Base-by-base conservation (phyloP, 805 yeast genomes). In the Kodamaea restingae region DNA sequence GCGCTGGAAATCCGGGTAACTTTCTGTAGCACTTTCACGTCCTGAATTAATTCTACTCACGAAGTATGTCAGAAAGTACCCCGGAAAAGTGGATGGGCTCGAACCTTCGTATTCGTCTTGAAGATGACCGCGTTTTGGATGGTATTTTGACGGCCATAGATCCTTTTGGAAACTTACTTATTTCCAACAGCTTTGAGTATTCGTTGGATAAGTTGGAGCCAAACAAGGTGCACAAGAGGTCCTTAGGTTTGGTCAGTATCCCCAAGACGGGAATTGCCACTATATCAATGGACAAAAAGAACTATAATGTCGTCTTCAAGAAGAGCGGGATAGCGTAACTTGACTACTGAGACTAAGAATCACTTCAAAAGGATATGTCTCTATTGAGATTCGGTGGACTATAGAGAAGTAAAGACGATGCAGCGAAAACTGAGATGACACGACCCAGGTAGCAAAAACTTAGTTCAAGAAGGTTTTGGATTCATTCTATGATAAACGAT, bases 121-220 rank as follows among this genome's bases (percentile, higher is more conserved):
- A 44, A 1, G 71, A 68, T 40, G 44, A 53, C 7, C 45, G 73
- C 17, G 45, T 51, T 4, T 43, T 68, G n/a, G 65, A 60, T 14
- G 74, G 74, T 1, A 44, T 60, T 2, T 51, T 68, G 34, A 58
- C 70, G 0, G 71, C 60, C 1, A 58, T 67, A 11, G 74, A 68
- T 43, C 71, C 71, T 1, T 68, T 65, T 49, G 74, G 74, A 3
- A 67, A 68, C 44, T 41, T 68, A 33, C 50, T 68, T 9, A 38
- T 68, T 35, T 52, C 63, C n/a, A 56, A 65, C 38, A 63, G 58
- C 5, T 49, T 39, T 34, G 74, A 68, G 41, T 57, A 55, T 10
- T 55, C 66, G 1, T 38, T 27, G 3, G 70, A 63, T 40, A 51
- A 43, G 32, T 36, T 65, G 14, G 45, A 56, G 33, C 36, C 46